phyloP scores from a whole-genome alignment of 179 eudicot species.

The Heliamphora pulchella region DNA sequence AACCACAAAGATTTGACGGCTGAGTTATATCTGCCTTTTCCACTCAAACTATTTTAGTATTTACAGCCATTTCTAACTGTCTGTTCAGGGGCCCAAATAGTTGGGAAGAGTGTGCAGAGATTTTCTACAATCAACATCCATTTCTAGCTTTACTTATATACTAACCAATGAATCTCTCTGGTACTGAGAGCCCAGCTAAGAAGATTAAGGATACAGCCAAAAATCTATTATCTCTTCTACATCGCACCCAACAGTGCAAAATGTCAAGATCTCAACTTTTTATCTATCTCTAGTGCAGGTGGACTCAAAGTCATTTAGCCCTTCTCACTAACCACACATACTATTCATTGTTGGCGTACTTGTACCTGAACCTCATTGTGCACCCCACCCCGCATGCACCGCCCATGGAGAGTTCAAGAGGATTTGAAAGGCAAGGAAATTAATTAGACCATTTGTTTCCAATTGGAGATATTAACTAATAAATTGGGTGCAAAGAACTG shows the following conservation, averaged over 20 bases:
- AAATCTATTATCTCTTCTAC: neutral
- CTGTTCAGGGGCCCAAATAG: neutral
- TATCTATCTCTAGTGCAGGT: neutral
- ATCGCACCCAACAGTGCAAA: neutral
- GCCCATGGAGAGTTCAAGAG: neutral
- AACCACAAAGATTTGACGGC: neutral
- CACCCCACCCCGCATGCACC: neutral
- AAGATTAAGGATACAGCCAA: neutral
- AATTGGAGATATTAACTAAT: neutral
- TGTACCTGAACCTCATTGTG: neutral
- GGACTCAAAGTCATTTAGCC: no score
- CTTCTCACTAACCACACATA: no score
- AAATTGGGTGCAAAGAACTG: neutral
- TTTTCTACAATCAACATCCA: neutral
- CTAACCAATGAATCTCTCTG: neutral
- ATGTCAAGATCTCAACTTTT: neutral
- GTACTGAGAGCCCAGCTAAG: neutral
- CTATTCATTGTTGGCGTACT: no score
- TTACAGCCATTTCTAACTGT: neutral
- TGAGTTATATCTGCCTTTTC: neutral
- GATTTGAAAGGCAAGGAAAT: slow-evolving; percentile 5
- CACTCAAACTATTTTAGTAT: no score
- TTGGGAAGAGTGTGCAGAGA: neutral
- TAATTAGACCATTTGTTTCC: neutral
- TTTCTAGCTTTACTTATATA: neutral